Evolutionary conservation across 2,329 filamentous ascomycete genomes (phyloP), one percentile per base, ranked within the genome.

Genomic region (Orbilia ellipsospora): DNA sequence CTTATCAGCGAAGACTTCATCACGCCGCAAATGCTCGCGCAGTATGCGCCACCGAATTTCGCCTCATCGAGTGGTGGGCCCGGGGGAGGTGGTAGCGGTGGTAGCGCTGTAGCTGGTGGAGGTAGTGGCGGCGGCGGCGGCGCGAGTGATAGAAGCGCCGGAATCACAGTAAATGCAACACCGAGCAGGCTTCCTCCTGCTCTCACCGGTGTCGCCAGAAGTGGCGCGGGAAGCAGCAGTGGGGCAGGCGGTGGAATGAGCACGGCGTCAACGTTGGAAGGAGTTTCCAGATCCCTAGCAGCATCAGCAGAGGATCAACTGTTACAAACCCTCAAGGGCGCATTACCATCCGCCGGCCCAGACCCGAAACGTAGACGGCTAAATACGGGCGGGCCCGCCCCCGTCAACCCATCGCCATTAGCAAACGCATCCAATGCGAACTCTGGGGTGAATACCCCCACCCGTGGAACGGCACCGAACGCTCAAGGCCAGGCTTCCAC

Each of bases 1-100:
- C 83, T 85, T 15, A 85, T 87, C 78, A 83, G 85, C 4, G 80
- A 81, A 7, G 86, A 87, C 76, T 83, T 84, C 56, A 81, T 83
- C 55, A 83, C 86, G 72, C 85, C 85, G 3, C 85, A 84, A 44
- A 79, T 86, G 54, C 77, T 86, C n/a, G 81, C 82, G 12, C 63
- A 68, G 48, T 60, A 68, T 15, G 57, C 63, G 10, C 70, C 70
- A 16, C 70, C 70, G 4, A 67, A 52, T 18, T 56, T 74, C 23
- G 54, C 51, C 13, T 61, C 65, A 4, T 69, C 65, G 4, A 28
- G 31, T 26, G 44, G 0, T 8, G 42, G 16, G n/a, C 26, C 26
- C 20, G 16, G 7, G 13, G 45, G 16, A 13, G 42, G 42, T 31
- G 40, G 44, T 12, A 42, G 0, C 2, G 52, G 16, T 15, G 57